These are phyloP conservation scores for Lumnitzera littorea DNA, from an alignment of 345 rosid genomes.

Conservation along the genomic window DNA sequence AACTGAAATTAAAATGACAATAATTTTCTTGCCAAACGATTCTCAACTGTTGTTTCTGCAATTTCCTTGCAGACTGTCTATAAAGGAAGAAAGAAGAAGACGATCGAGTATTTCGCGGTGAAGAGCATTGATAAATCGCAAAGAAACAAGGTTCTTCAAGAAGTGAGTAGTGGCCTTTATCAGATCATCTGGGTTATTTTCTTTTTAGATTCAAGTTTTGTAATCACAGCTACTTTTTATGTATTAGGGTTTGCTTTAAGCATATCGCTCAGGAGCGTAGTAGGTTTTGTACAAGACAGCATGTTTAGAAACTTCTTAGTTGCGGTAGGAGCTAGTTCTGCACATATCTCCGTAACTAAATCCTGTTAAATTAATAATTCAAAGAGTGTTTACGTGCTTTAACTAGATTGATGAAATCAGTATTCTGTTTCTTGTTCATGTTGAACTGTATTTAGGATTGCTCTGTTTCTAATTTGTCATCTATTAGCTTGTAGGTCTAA, in stretches of 20 bases:
- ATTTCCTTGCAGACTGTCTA: constrained; percentile 54
- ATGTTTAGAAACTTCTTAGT: no score
- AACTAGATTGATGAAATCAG: no score
- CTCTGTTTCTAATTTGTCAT: no score
- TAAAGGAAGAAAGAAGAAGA: constrained; percentile 97
- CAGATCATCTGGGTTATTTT: neutral
- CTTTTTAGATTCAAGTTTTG: constrained; percentile 1
- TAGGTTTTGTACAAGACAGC: no score
- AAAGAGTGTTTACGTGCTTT: no score
- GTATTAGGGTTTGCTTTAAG: neutral
- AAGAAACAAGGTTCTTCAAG: constrained; percentile 86
- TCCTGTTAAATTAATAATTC: no score
- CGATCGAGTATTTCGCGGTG: constrained; percentile 89
- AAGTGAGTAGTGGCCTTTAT: constrained; percentile 36
- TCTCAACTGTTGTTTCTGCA: neutral
- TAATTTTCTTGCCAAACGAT: neutral
- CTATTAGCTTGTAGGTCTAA: no score
- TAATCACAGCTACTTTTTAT: neutral
- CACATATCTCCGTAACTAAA: no score
- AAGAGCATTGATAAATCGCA: constrained; percentile 95
- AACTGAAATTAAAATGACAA: neutral
- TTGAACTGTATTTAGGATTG: no score
- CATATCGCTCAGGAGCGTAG: no score
- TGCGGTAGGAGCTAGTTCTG: no score
- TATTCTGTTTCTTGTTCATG: no score